These are phyloP conservation scores for Apodospora peruviana DNA, from an alignment of 495 filamentous ascomycete genomes.

Conservation along the genomic window DNA sequence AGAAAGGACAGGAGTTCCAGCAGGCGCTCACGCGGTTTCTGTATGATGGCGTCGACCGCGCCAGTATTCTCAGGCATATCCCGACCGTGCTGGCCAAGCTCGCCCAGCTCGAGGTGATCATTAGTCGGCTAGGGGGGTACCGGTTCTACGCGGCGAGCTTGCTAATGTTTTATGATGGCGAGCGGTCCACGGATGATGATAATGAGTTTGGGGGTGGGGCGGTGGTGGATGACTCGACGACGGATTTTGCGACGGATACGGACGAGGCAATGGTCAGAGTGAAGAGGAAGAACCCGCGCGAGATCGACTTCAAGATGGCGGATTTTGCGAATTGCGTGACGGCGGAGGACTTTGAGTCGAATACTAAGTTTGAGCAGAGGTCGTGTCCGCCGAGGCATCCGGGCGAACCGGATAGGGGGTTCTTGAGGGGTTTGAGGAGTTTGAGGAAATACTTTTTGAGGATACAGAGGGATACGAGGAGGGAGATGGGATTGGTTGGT, in stretches of 20 bases:
- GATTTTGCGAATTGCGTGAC: constrained; percentile 98
- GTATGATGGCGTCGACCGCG: constrained; percentile 79
- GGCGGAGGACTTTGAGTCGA: constrained; percentile 58
- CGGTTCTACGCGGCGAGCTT: constrained; percentile 95
- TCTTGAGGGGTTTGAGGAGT: constrained; percentile 76
- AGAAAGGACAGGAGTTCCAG: constrained; percentile 86
- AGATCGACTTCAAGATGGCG: constrained; percentile 91
- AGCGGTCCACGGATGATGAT: constrained; percentile 39
- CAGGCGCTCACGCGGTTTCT: constrained; percentile 83
- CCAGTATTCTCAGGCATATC: constrained; percentile 75
- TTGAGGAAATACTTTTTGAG: constrained; percentile 80
- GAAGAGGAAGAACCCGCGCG: constrained; percentile 33
- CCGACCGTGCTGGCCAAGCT: constrained; percentile 82
- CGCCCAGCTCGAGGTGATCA: constrained; percentile 72
- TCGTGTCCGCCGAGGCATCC: constrained; percentile 79
- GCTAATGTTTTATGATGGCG: constrained; percentile 89
- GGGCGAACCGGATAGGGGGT: constrained; percentile 77
- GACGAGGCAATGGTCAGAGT: constrained; percentile 32
- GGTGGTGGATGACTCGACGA: constrained; percentile 40
- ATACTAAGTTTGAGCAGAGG: constrained; percentile 38
- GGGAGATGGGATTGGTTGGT: constrained; percentile 40
- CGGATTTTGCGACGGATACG: constrained; percentile 45
- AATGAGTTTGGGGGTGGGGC: too few relatives aligned
- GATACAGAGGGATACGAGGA: constrained; percentile 74
- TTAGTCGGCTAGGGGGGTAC: constrained; percentile 72